Conservation (phyloP, 2,329 filamentous ascomycete genomes). For the Penicillium sp. region DNA sequence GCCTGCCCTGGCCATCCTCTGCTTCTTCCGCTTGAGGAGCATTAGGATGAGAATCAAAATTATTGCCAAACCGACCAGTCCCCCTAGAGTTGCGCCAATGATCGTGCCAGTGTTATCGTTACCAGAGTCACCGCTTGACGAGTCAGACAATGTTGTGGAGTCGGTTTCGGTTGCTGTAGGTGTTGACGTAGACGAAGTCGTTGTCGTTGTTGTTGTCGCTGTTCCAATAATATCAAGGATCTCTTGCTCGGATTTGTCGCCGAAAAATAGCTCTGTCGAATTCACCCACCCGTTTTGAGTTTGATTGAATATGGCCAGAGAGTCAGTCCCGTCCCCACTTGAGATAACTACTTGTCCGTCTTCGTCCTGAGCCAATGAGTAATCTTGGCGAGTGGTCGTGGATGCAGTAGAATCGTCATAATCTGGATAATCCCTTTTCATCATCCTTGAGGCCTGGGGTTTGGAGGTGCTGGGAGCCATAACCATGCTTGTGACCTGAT, state of each 20-base stretch:
- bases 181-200: conserved; percentile 34
- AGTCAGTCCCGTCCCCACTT: conserved; percentile 71
- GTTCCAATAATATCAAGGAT: conserved; percentile 30
- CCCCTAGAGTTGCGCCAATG: conserved; percentile 80
- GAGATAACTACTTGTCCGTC: conserved; percentile 74
- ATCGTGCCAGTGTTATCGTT: conserved; percentile 59
- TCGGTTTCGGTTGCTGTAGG: conserved; percentile 38
- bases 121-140: conserved; percentile 38
- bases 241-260: conserved; percentile 48
- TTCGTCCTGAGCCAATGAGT: conserved; percentile 70
- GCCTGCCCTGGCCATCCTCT: conserved; percentile 51
- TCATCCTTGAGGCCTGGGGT: conserved; percentile 38
- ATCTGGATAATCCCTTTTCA: conserved; percentile 69
- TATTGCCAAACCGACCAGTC: conserved; percentile 74
- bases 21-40: conserved; percentile 65
- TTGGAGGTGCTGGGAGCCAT: conserved; percentile 49
- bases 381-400: conserved; percentile 66
- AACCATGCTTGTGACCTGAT: conserved; percentile 70
- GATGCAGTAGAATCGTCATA: conserved; percentile 81
- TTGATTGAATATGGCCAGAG: conserved; percentile 78
- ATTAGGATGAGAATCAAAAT: conserved; percentile 76
- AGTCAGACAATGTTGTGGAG: conserved; percentile 31
- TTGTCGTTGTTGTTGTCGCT: conserved; percentile 32
- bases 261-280: conserved; percentile 65
- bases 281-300: conserved; percentile 79